phyloP scores from a whole-genome alignment of 345 rosid genomes.

The Populus euphratica region DNA sequence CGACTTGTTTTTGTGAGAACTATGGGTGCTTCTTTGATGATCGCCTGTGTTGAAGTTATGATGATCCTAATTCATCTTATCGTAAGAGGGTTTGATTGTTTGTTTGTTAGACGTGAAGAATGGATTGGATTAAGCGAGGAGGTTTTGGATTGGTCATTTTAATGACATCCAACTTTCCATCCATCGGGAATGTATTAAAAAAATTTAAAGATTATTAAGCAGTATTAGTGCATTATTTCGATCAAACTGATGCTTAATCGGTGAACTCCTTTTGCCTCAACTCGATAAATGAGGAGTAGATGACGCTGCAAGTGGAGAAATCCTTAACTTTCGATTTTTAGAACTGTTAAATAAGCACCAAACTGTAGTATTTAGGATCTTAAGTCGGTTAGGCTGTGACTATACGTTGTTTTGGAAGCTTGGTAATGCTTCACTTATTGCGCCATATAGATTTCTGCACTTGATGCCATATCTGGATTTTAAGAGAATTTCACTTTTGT shows the following conservation, averaged over 20 bases:
- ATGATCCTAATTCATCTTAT: neutral
- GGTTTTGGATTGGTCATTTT: neutral
- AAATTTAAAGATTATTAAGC: neutral
- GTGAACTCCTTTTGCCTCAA: neutral
- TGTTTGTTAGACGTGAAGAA: neutral
- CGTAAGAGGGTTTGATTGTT: neutral
- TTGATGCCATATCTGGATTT: neutral
- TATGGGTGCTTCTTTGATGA: neutral
- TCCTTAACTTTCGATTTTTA: neutral
- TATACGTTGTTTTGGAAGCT: neutral
- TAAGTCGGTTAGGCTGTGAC: neutral
- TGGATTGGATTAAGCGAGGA: neutral
- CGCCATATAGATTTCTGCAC: neutral
- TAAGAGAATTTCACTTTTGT: neutral
- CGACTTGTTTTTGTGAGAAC: neutral
- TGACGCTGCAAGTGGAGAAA: neutral
- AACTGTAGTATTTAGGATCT: neutral
- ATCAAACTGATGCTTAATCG: neutral
- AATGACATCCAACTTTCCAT: neutral
- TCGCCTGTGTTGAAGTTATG: constrained; percentile 7
- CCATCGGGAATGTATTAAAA: neutral
- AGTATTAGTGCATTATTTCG: neutral
- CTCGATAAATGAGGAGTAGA: constrained; percentile 1
- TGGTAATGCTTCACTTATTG: neutral
- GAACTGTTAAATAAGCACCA: neutral